Percentiles rank a stretch among this genome's conserved stretches.
These are phyloP conservation scores for Setomelanomma holmii DNA, from an alignment of 2,329 filamentous ascomycete genomes.

Conservation along the genomic window DNA sequence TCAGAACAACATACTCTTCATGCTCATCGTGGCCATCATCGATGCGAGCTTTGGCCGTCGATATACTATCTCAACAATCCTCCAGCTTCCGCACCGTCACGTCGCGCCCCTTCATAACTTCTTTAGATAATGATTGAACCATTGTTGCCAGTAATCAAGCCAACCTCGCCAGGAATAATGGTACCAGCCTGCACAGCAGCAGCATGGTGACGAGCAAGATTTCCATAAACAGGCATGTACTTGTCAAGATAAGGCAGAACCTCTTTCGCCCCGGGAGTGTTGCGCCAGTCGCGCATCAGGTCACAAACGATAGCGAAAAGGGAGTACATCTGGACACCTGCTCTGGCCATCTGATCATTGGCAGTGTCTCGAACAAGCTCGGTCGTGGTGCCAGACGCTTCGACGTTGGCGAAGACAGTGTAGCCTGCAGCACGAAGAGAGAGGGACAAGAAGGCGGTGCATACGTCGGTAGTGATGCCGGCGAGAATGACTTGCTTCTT, in stretches of 20 bases:
- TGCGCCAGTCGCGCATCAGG: constrained; percentile 74
- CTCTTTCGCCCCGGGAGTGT: constrained; percentile 58
- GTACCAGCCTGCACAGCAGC: constrained; percentile 68
- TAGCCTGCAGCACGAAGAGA: constrained; percentile 74
- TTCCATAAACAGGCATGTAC: constrained; percentile 71
- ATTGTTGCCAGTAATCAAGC: constrained; percentile 27
- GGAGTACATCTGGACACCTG: constrained; percentile 70
- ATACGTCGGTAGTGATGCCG: constrained; percentile 78
- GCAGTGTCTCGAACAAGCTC: constrained; percentile 67
- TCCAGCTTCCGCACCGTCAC: background rate
- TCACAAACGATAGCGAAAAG: constrained; percentile 71
- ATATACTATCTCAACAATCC: background rate
- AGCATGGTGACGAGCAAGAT: constrained; percentile 67
- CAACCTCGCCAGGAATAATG: constrained; percentile 62
- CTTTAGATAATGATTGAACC: constrained; percentile 21
- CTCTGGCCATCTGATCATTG: constrained; percentile 70
- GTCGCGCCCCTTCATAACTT: too few species aligned
- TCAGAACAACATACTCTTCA: too few species aligned
- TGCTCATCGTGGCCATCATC: too few species aligned
- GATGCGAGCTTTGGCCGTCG: too few species aligned
- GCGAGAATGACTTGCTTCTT: constrained; percentile 75
- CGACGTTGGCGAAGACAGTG: constrained; percentile 75
- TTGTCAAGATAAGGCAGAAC: constrained; percentile 69
- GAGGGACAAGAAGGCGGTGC: constrained; percentile 76
- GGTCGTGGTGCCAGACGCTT: constrained; percentile 72